Percentiles rank a stretch among this genome's conserved stretches.
phyloP scores from a whole-genome alignment of 2,329 filamentous ascomycete genomes.

The Diaporthe sp. region DNA sequence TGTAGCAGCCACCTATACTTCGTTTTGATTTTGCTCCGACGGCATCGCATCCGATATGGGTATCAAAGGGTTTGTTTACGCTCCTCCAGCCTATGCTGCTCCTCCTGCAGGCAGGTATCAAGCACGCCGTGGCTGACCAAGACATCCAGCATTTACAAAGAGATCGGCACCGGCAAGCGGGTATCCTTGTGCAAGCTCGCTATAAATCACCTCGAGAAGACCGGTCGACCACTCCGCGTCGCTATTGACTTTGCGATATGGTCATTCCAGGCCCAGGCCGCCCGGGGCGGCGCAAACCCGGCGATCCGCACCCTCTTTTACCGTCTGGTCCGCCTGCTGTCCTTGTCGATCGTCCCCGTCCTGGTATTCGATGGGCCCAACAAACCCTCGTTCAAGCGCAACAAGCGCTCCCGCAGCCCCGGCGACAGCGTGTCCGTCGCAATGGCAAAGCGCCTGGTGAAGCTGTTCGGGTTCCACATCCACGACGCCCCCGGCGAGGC shows the following conservation, averaged over 20 bases:
- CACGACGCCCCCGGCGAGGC: conserved; percentile 95
- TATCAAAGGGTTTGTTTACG: conserved; percentile 68
- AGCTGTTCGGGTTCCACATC: conserved; percentile 83
- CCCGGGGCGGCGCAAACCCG: conserved; percentile 87
- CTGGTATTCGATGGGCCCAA: conserved; percentile 65
- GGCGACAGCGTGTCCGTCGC: conserved; percentile 76
- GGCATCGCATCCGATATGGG: conserved; percentile 58
- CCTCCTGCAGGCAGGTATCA: conserved; percentile 7
- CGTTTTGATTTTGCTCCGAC: not conserved
- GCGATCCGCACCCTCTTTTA: conserved; percentile 94
- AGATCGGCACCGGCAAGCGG: conserved; percentile 84
- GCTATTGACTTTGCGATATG: conserved; percentile 95
- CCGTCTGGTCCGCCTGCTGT: conserved; percentile 72
- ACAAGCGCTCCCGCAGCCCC: conserved; percentile 75
- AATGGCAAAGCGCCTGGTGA: conserved; percentile 84
- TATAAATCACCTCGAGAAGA: conserved; percentile 77
- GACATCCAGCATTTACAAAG: conserved; percentile 82
- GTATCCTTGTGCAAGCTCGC: conserved; percentile 86
- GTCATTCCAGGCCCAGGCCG: conserved; percentile 87
- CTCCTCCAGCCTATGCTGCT: not conserved
- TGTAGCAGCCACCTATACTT: too few relatives aligned
- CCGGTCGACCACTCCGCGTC: conserved; percentile 79
- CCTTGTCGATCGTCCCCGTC: conserved; percentile 59
- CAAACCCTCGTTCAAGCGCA: conserved; percentile 81
- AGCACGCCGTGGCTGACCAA: conserved; percentile 9